phyloP scores from a whole-genome alignment of 2,329 filamentous ascomycete genomes.

The Neophaeococcomyces mojaviensis region DNA sequence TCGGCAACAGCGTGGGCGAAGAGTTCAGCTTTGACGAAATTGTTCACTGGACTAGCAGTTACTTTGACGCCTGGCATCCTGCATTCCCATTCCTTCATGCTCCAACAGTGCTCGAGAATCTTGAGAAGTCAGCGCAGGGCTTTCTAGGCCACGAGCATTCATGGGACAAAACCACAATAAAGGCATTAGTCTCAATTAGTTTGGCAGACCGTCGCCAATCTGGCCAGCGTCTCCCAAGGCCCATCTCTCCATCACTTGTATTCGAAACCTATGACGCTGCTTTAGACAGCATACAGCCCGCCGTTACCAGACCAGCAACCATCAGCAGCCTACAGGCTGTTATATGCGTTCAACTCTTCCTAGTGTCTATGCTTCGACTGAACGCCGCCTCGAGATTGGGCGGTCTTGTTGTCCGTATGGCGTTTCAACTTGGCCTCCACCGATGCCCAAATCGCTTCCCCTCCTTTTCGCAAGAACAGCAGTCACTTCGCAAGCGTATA shows the following conservation, averaged over 20 bases:
- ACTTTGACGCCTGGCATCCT: conserved; percentile 53
- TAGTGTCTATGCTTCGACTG: conserved; percentile 49
- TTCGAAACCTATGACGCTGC: conserved; percentile 45
- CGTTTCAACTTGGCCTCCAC: conserved; percentile 52
- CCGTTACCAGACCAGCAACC: conserved; percentile 42
- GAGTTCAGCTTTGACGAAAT: conserved; percentile 42
- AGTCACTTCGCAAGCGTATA: conserved; percentile 43
- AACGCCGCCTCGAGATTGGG: conserved; percentile 52
- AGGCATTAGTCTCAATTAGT: conserved; percentile 47
- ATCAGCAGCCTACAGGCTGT: conserved; percentile 45
- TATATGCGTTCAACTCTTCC: conserved; percentile 47
- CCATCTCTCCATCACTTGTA: conserved; percentile 38
- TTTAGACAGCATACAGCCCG: conserved; percentile 42
- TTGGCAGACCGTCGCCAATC: conserved; percentile 46
- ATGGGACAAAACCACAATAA: conserved; percentile 38
- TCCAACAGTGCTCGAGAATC: conserved; percentile 41
- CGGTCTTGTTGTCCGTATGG: conserved; percentile 48
- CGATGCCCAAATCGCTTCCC: conserved; percentile 48
- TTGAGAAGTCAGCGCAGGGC: conserved; percentile 37
- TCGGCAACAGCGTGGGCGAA: conserved; percentile 15
- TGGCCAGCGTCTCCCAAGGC: conserved; percentile 15
- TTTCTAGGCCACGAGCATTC: conserved; percentile 27
- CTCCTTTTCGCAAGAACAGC: conserved; percentile 43
- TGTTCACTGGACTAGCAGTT: conserved; percentile 44
- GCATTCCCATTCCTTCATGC: conserved; percentile 51